phyloP scores from a whole-genome alignment of 2,329 filamentous ascomycete species.

The Daldinia sp. region DNA sequence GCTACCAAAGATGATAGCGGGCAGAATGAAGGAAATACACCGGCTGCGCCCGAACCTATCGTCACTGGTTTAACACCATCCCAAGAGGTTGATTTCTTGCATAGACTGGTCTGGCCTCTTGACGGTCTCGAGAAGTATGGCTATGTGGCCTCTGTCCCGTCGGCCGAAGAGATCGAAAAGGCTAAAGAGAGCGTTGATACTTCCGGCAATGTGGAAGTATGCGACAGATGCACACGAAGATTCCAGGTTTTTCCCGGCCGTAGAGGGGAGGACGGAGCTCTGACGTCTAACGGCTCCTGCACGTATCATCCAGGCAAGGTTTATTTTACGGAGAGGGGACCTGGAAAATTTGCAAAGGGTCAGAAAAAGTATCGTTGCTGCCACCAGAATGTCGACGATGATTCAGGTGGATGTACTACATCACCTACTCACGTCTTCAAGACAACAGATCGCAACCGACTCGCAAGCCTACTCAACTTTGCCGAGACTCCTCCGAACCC shows the following conservation, averaged over 20 bases:
- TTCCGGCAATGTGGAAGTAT: slow-evolving; percentile 82
- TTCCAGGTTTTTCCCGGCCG: slow-evolving; percentile 94
- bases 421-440: slow-evolving; percentile 86
- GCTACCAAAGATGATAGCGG: slow-evolving; percentile 46
- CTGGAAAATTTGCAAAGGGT: slow-evolving; percentile 64
- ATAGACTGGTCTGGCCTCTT: slow-evolving; percentile 70
- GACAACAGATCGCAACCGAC: slow-evolving; percentile 74
- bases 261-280: slow-evolving; percentile 75
- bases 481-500: slow-evolving; percentile 75
- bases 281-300: slow-evolving; percentile 81
- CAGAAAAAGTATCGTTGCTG: slow-evolving; percentile 81
- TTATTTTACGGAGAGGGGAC: slow-evolving; percentile 64
- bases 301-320: slow-evolving; percentile 80
- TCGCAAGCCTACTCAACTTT: slow-evolving; percentile 84
- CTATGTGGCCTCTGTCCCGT: slow-evolving; percentile 77
- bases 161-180: slow-evolving; percentile 69
- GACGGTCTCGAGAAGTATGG: slow-evolving; percentile 71
- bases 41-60: slow-evolving; percentile 60
- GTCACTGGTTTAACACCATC: slow-evolving; percentile 72
- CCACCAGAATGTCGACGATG: slow-evolving; percentile 73
- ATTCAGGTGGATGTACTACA: slow-evolving; percentile 73
- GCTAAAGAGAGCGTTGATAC: slow-evolving; percentile 71
- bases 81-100: slow-evolving; percentile 74
- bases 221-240: slow-evolving; percentile 83
- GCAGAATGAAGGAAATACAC: slow-evolving; percentile 47